These are phyloP conservation scores for Xerocomus minutiporus DNA, from an alignment of 1,284 basidiomycete species.

Conservation along the genomic window DNA sequence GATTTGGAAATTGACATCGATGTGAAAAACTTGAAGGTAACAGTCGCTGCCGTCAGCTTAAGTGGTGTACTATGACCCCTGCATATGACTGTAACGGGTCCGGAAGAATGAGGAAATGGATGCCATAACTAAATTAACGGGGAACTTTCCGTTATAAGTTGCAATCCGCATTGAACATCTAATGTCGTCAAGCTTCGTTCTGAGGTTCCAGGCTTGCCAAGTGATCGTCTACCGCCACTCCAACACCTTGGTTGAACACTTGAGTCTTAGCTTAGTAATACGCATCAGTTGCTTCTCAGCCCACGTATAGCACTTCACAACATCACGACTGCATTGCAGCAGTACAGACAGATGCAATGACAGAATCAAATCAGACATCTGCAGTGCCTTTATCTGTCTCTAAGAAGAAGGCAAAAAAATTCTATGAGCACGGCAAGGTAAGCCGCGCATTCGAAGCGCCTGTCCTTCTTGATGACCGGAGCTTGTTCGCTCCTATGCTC, in stretches of 20 bases:
- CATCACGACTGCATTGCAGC: constrained; percentile 13
- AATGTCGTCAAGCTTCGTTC: constrained; percentile 21
- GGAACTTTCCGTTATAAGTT: constrained; percentile 20
- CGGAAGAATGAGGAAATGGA: constrained; percentile 16
- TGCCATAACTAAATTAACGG: constrained; percentile 36
- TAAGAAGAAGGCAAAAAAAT: constrained; percentile 28
- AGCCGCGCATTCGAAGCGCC: constrained; percentile 14
- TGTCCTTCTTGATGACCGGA: constrained; percentile 21
- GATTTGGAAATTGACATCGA: constrained; percentile 25
- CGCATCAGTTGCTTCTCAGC: not conserved
- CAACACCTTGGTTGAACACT: not conserved
- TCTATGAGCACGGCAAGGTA: constrained; percentile 33
- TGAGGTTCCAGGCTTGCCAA: constrained; percentile 13
- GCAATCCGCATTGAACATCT: constrained; percentile 6
- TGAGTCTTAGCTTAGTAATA: constrained; percentile 20
- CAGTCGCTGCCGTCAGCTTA: constrained; percentile 25
- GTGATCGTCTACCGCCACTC: constrained; percentile 18
- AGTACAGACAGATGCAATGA: constrained; percentile 17
- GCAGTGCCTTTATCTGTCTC: constrained; percentile 22
- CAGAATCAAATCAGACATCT: constrained; percentile 22
- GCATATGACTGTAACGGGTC: constrained; percentile 35
- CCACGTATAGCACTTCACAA: not conserved
- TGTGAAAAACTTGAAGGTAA: constrained; percentile 8
- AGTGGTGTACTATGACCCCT: constrained; percentile 18
- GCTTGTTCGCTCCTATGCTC: constrained; percentile 16